Conservation (phyloP, 495 filamentous ascomycete species). For the Platismatia glauca region DNA sequence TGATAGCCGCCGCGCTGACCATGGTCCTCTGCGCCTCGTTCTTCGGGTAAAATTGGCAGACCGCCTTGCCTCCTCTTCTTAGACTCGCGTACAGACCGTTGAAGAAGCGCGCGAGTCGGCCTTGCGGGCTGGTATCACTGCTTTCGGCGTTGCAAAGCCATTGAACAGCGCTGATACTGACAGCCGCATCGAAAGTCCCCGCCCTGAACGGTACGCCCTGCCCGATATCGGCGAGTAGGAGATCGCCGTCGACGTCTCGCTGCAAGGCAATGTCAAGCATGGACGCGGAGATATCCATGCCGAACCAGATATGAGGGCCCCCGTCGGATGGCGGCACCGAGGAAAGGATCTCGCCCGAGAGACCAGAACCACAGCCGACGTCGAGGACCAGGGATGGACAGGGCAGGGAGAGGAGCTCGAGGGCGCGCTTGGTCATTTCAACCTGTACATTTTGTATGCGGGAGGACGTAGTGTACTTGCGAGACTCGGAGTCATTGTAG, state of each 20-base stretch:
- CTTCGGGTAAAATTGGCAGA: constrained; percentile 97
- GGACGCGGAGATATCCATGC: constrained; percentile 86
- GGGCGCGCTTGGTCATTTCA: constrained; percentile 84
- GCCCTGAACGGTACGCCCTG: constrained; percentile 92
- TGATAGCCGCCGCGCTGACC: constrained; percentile 81
- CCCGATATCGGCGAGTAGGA: constrained; percentile 86
- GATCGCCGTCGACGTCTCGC: constrained; percentile 82
- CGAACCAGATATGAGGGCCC: constrained; percentile 86
- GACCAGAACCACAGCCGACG: constrained; percentile 88
- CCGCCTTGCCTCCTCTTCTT: constrained; percentile 76
- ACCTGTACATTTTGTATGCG: constrained; percentile 93
- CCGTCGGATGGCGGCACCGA: constrained; percentile 53
- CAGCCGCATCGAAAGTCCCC: constrained; percentile 88
- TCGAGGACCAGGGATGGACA: constrained; percentile 83
- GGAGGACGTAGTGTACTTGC: constrained; percentile 95
- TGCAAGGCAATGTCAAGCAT: constrained; percentile 92
- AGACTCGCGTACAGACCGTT: constrained; percentile 81
- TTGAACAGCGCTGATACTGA: constrained; percentile 89
- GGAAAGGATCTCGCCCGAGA: constrained; percentile 88
- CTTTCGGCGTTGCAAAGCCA: constrained; percentile 96
- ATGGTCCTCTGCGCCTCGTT: constrained; percentile 85
- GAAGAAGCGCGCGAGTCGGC: constrained; percentile 76
- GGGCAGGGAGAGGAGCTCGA: constrained; percentile 77
- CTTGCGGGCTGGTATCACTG: constrained; percentile 67
- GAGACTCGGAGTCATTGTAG: constrained; percentile 90